Base-by-base conservation (phyloP, 148 eudicot genomes). In the Rhododendron simsii region DNA sequence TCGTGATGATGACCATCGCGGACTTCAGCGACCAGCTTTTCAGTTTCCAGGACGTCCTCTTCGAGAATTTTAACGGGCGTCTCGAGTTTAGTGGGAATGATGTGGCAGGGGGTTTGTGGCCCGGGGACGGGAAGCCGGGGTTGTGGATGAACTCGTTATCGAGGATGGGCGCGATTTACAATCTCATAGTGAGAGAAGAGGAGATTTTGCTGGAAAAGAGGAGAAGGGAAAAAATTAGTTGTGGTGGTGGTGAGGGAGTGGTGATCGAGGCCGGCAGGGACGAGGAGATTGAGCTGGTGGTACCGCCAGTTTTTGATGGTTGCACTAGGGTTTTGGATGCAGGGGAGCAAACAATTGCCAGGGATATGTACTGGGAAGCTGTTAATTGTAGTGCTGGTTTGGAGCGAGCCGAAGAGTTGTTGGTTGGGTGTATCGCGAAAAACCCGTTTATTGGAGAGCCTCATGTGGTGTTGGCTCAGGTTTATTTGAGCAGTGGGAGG, bases 91-190 rank as follows among this genome's bases (percentile, higher is more conserved):
- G 83, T 1, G 98, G 99, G 18, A 95, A 91, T 65, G 89, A 90
- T 45, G 82, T 71, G 12, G 69, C 69, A 23, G 81, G 63, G 0
- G 88, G 90, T 7, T 44, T 97, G 6, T 97, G 99, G 99, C 99
- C 99, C 0, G 99, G 98, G 11, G 93, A 95, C 59, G 99, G 99
- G 14, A 97, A 95, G 89, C 98, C 98, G 0, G 99, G 99, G 81
- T 87, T 97, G 12, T 97, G 99, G 99, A 80, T 95, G 89, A 93
- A 86, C 86, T 97, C 96, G 0, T 53, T 90, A 11, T 97, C 98
- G 0, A 91, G 95, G 83, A 95, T 97, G 99, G 99, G 91, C 0
- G 98, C 96, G 0, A 86, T 97, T 30, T 97, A 95, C 53, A 87
- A 76, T 23, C 65, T 97, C 57, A 87, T 97, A 2, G 92, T 89